These are phyloP conservation scores for Pilaira anomala DNA, from an alignment of 192 early-diverging fungal species.

Conservation along the genomic window DNA sequence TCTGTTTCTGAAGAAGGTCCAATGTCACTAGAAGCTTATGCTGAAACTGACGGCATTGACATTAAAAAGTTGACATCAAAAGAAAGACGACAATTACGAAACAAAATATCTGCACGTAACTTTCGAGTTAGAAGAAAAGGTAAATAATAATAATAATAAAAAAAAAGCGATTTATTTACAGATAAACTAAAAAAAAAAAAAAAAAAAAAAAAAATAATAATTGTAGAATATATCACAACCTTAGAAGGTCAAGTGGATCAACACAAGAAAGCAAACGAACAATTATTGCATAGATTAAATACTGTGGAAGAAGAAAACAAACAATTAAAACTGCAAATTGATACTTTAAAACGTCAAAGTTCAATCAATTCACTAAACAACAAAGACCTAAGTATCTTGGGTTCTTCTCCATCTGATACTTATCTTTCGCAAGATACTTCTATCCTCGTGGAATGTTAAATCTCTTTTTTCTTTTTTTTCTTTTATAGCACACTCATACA, in stretches of 20 bases:
- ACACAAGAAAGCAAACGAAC: conserved; percentile 14
- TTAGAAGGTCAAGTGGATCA: conserved; percentile 33
- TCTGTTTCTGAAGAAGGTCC: not conserved
- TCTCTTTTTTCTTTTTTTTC: no score
- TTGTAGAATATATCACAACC: conserved; percentile 34
- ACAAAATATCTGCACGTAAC: conserved; percentile 75
- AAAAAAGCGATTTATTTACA: not conserved
- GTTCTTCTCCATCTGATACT: conserved; percentile 27
- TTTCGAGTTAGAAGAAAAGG: conserved; percentile 71
- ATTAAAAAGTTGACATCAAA: conserved; percentile 54
- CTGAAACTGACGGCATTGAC: conserved; percentile 41
- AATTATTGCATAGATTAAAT: conserved; percentile 5
- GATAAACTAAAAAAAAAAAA: not conserved
- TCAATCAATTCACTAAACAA: conserved; percentile 15
- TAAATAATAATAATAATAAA: conserved; percentile 8
- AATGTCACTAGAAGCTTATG: conserved; percentile 21
- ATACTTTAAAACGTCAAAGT: conserved; percentile 17
- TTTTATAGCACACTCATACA: no score
- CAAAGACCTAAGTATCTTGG: conserved; percentile 28
- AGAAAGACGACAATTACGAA: conserved; percentile 67
- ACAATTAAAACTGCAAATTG: conserved; percentile 17
- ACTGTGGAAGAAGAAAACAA: conserved; percentile 28
- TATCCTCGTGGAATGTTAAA: conserved; percentile 1
- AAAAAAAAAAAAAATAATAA: not conserved
- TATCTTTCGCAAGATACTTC: conserved; percentile 16